Conservation (phyloP, 805 yeast genomes). For the Candida yuanshanica region DNA sequence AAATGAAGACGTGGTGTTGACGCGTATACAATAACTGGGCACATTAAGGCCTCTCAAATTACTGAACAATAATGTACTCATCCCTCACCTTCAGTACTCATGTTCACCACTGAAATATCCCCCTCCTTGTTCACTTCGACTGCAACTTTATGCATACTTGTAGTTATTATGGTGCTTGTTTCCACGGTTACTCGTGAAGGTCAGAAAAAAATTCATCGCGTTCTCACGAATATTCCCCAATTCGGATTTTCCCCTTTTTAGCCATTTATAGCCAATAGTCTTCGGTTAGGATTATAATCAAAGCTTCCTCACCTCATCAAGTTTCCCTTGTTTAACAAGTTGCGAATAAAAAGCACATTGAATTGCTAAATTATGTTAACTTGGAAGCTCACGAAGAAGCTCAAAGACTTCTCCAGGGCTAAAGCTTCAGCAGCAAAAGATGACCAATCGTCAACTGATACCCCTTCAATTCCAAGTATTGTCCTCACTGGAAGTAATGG, state of each 20-base stretch:
- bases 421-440: constrained; percentile 15
- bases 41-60: too few species aligned
- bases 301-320: background rate
- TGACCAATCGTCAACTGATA: constrained; percentile 3
- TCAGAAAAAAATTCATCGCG: too few species aligned
- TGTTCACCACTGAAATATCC: too few species aligned
- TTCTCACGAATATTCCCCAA: background rate
- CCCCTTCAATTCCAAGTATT: constrained; percentile 1
- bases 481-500: background rate
- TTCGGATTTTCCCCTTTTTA: background rate
- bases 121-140: background rate
- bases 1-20: too few species aligned
- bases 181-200: background rate
- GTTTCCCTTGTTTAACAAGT: background rate
- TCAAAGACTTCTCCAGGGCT: constrained; percentile 22
- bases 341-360: too few species aligned
- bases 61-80: too few species aligned
- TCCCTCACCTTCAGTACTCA: too few species aligned
- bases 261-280: background rate
- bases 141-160: too few species aligned
- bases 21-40: too few species aligned
- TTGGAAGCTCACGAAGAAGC: constrained; percentile 42
- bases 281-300: background rate
- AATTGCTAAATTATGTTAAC: too few species aligned
- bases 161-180: background rate